Base-by-base conservation (phyloP, 1,284 basidiomycete genomes). In the Cystobasidium pallidum region DNA sequence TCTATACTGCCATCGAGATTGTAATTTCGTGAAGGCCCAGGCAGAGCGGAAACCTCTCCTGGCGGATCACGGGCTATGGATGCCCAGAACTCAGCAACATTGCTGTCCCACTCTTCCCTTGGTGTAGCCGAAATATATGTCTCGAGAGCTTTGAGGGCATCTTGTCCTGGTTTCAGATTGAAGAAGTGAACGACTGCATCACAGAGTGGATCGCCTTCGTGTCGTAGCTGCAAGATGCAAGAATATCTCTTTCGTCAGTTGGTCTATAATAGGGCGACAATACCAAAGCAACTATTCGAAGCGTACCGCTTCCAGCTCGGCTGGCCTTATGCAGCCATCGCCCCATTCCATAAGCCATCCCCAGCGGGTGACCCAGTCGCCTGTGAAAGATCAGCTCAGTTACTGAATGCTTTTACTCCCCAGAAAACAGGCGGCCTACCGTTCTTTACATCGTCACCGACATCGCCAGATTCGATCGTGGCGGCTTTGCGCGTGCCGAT, bases 161-260 rank as follows among this genome's bases (percentile, higher is more conserved):
- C 77, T 41, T 70, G 61, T 10, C 76, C 76, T 10, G 58, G 32
- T 11, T 65, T 72, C 3, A 77, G 66, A 0, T 66, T 65, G 19
- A 78, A 66, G 19, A 62, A 32, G 15, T 70, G 73, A n/a, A 78
- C 76, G 0, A 75, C 73, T 19, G 28, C 54, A 39, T 78, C 77
- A 2, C 76, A 75, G 11, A 74, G 19, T 0, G 32, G 24, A 52
- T 78, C 77, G 2, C 70, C 66, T 30, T 30, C 13, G 6, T 65
- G 63, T 19, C 77, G 58, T 0, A 76, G 70, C 13, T 76, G 76
- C 39, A n/a, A 45, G 43, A 17, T 45, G 36, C 36, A 39, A 39
- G 36, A 39, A 13, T n/a, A 39, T 13, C 6, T 7, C 7, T 13
- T 39, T 39, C 36, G 36, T 39, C 36, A 39, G 36, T n/a, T n/a